Conservation (phyloP, 208 protist genomes). For the Acanthamoeba royreba region DNA sequence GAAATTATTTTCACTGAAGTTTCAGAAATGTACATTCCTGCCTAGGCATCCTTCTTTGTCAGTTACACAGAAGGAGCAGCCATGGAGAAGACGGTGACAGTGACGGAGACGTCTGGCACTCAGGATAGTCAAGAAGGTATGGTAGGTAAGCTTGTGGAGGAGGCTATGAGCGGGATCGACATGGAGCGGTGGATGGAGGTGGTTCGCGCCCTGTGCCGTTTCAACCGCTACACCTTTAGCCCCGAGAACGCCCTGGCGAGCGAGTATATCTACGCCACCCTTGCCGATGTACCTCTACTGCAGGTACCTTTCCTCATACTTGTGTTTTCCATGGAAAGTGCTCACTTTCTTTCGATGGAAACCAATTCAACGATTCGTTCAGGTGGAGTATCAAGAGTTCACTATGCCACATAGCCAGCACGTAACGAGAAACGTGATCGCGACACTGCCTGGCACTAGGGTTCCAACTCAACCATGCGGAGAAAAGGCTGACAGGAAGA, state of each 20-base stretch:
- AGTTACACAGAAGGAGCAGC: background rate
- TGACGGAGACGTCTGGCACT: no score
- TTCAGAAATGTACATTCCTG: no score
- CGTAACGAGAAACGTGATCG: background rate
- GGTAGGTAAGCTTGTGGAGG: background rate
- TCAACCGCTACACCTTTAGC: background rate
- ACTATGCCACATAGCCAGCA: background rate
- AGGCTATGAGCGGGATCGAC: background rate
- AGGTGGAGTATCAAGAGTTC: background rate
- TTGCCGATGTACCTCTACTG: background rate
- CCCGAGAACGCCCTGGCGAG: background rate
- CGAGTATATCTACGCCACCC: background rate
- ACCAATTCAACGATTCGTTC: background rate
- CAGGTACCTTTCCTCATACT: background rate
- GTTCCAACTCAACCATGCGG: background rate
- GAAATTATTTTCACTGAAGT: no score
- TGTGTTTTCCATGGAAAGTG: background rate
- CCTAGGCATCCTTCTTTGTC: no score
- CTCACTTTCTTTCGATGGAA: background rate
- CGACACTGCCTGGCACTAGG: background rate
- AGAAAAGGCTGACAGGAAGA: background rate
- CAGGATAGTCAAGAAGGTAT: background rate
- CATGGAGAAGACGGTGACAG: background rate
- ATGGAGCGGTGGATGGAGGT: background rate
- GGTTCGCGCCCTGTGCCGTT: background rate